Base-by-base conservation (phyloP, 192 early-diverging fungal genomes). In the Obelidium mucronatum region DNA sequence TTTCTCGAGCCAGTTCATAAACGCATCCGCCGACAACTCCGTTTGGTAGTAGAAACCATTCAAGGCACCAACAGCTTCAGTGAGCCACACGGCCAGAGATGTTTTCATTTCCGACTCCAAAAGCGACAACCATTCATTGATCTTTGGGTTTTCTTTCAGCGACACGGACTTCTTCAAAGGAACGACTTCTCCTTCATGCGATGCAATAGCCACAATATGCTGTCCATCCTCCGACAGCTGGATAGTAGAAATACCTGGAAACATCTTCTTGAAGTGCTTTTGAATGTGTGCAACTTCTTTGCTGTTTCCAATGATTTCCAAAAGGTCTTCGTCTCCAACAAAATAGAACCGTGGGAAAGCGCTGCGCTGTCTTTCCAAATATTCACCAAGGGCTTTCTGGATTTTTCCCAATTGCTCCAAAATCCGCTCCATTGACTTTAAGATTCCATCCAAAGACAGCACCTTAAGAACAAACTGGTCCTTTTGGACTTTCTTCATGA, bases 231-330 rank as follows among this genome's bases (percentile, higher is more conserved):
- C 97, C 37, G 85, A 88, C 31, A 97, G 83, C n/a, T 93, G 74
- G 37, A 98, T 90, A 48, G 88, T 91, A 11, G 92, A 85, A 59
- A 98, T 90, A 48, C 97, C 98, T 13, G 97, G 95, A 92, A 99
- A 99, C 97, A 99, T 98, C 86, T 99, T 99, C 80, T 96, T 96
- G 83, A 99, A 92, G 80, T 99, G 98, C 78, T 98, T 98, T 78
- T 99, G 96, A 73, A 98, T 96, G 42, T 96, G 91, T 26, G 90
- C 78, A 55, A 99, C 90, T 75, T 99, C 97, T 80, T 98, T 96
- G 77, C 92, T 90, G 80, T 98, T 99, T 77, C 98, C 97, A 72
- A 99, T 95, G 69, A 99, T 97, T 86, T 99, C 97, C n/a, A 99
- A 91, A 84, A 99, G 77, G 85, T 99, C 98, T 83, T 99, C 98